Conservation (phyloP, 2,329 filamentous ascomycete genomes). For the Ceratocystis albifundus region DNA sequence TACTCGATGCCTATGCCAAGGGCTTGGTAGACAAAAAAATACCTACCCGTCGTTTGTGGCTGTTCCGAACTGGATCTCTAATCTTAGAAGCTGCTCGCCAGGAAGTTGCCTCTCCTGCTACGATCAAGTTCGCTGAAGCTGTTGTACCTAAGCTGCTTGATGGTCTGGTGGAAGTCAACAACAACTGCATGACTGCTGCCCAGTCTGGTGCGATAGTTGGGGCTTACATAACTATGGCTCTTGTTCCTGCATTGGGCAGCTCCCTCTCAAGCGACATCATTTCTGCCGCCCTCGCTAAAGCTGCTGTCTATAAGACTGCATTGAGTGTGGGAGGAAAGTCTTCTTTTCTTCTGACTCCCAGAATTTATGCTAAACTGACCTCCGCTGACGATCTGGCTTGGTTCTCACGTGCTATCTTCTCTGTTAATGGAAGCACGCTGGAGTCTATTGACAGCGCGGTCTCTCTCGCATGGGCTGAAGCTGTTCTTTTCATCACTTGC, state of each 20-base stretch:
- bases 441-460: slow-evolving; percentile 39
- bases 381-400: slow-evolving; percentile 66
- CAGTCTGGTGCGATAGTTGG: slow-evolving; percentile 74
- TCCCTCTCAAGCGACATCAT: slow-evolving; percentile 43
- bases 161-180: slow-evolving; percentile 63
- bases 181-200: slow-evolving; percentile 65
- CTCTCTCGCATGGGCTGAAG: slow-evolving; percentile 68
- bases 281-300: slow-evolving; percentile 41
- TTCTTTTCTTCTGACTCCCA: slow-evolving; percentile 74
- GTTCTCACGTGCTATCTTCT: slow-evolving; percentile 58
- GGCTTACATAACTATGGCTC: slow-evolving; percentile 60
- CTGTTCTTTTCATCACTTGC: slow-evolving; percentile 67
- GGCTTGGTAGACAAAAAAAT: slow-evolving; percentile 78
- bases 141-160: slow-evolving; percentile 48
- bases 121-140: slow-evolving; percentile 39
- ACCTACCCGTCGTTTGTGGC: slow-evolving; percentile 67
- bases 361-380: slow-evolving; percentile 70
- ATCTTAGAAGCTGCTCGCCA: slow-evolving; percentile 39
- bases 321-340: slow-evolving; percentile 65
- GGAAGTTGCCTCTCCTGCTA: slow-evolving; percentile 27
- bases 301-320: slow-evolving; percentile 51
- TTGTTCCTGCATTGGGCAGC: slow-evolving; percentile 46
- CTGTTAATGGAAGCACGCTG: slow-evolving; percentile 45
- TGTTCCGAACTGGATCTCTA: slow-evolving; percentile 59
- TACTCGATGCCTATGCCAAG: slow-evolving; percentile 63